phyloP scores from a whole-genome alignment of 2,329 filamentous ascomycete genomes.

The Alternaria atra region DNA sequence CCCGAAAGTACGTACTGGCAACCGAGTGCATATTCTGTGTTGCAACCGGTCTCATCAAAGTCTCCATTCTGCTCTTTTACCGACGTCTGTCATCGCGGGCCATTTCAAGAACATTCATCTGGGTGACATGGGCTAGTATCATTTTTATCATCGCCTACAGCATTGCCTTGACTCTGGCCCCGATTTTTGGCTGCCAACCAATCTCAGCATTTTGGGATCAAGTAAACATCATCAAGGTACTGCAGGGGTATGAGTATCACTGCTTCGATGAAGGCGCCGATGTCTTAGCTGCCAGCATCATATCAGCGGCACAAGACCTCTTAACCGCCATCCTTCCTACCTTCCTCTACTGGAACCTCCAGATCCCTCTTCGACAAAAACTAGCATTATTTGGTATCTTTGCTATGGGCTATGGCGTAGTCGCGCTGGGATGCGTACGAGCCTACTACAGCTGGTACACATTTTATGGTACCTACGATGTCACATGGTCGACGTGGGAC shows the following conservation, averaged over 20 bases:
- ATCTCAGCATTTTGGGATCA: constrained; percentile 47
- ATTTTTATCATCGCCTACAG: constrained; percentile 38
- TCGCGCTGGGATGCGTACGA: constrained; percentile 34
- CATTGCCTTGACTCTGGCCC: constrained; percentile 39
- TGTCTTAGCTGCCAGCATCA: constrained; percentile 37
- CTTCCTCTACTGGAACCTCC: constrained; percentile 45
- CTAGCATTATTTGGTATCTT: constrained; percentile 43
- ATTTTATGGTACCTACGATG: constrained; percentile 43
- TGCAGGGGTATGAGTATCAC: constrained; percentile 36
- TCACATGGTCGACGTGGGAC: constrained; percentile 39
- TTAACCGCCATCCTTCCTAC: constrained; percentile 44
- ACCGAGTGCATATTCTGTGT: constrained; percentile 39
- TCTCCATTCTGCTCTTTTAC: constrained; percentile 47
- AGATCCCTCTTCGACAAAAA: constrained; percentile 40
- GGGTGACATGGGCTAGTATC: constrained; percentile 38
- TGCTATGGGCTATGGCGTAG: constrained; percentile 43
- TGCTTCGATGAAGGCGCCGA: constrained; percentile 48
- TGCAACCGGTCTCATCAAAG: constrained; percentile 42
- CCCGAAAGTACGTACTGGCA: constrained; percentile 41
- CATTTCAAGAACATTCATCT: constrained; percentile 36
- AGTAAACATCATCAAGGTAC: constrained; percentile 22
- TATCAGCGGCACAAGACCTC: constrained; percentile 40
- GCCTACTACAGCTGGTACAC: constrained; percentile 39
- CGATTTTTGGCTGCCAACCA: constrained; percentile 41
- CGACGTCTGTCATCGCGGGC: constrained; percentile 39